A percentile compares a stretch with the other conserved stretches of the same genome.
These are phyloP conservation scores for Paecilomyces fulvus DNA, from an alignment of 2,329 filamentous ascomycete species.

Conservation along the genomic window DNA sequence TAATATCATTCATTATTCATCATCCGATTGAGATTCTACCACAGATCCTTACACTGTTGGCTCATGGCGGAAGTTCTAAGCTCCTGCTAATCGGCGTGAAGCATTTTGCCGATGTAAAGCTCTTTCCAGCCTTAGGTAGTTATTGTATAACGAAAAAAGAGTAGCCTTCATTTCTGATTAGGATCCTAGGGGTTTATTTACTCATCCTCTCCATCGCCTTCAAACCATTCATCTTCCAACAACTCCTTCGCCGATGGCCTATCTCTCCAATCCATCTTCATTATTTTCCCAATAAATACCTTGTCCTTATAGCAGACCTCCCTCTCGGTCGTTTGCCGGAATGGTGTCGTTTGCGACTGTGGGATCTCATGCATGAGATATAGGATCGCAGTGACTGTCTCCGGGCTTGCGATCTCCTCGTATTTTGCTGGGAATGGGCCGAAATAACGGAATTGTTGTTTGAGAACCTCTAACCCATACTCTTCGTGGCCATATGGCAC, in stretches of 20 bases:
- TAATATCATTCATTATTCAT: too few relatives aligned
- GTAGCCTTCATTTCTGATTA: too few relatives aligned
- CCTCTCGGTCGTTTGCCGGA: conserved; percentile 3
- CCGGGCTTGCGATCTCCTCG: conserved; percentile 3
- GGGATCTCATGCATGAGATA: conserved; percentile 8
- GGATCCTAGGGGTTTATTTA: too few relatives aligned
- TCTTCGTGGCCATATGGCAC: conserved; percentile 13
- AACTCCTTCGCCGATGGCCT: neutral
- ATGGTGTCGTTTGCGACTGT: conserved; percentile 5
- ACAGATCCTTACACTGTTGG: too few relatives aligned
- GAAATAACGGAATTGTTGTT: conserved; percentile 12
- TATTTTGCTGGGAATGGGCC: conserved; percentile 9
- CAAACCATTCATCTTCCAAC: neutral
- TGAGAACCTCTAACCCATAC: conserved; percentile 11
- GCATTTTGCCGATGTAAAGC: too few relatives aligned
- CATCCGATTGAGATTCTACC: too few relatives aligned
- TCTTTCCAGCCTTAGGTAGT: too few relatives aligned
- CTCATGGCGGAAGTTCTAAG: too few relatives aligned
- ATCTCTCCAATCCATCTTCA: neutral
- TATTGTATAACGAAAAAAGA: too few relatives aligned
- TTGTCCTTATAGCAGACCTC: conserved; percentile 4
- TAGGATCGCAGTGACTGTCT: conserved; percentile 5
- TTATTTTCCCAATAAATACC: neutral
- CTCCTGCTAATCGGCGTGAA: too few relatives aligned
- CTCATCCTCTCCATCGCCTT: neutral